Evolutionary conservation across 2,329 filamentous ascomycete genomes (phyloP), one percentile per base, ranked within the genome.

Genomic region (Fusarium albosuccineum): DNA sequence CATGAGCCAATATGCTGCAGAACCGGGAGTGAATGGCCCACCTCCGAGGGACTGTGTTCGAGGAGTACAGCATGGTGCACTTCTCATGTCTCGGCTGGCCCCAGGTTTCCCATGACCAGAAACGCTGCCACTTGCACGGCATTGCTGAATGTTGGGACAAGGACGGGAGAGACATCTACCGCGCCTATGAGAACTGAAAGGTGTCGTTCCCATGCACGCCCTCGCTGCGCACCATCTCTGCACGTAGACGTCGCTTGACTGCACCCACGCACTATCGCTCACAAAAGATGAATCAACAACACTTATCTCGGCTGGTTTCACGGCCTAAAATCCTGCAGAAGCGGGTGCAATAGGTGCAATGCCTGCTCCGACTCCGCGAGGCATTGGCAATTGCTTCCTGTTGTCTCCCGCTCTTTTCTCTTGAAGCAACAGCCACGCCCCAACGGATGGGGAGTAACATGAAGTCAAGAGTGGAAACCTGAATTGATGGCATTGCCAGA

Each of bases 341-440:
- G 41, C 41, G 30, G 33, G 54, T 45, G 46, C 37, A 67, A 44
- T 40, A 34, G 33, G 54, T 45, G 41, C 37, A 67, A 45, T 40
- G 39, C 60, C 45, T 53, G 52, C 27, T 62, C 67, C 67, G 60
- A 62, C 46, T 55, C 67, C 67, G 60, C 63, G 60, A 45, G 22
- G 44, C 26, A 48, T 58, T 39, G 57, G 11, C 8, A 30, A 33
- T 37, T n/a, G 33, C 17, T 58, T 34, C 34, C n/a, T 64, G 59
- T 60, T 49, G 37, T 66, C 67, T 70, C 64, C 46, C 26, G 37
- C 53, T 70, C 60, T 68, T 70, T 45, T 48, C 67, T 58, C 67
- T 54, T 37, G 22, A 40, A 6, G 9, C 26, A 42, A 34, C 40
- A 33, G 39, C 7, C 34, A 46, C 37, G n/a, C 46, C 46, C 39